phyloP scores from a whole-genome alignment of 2,329 filamentous ascomycete species.

The Berkeleyomyces basicola region DNA sequence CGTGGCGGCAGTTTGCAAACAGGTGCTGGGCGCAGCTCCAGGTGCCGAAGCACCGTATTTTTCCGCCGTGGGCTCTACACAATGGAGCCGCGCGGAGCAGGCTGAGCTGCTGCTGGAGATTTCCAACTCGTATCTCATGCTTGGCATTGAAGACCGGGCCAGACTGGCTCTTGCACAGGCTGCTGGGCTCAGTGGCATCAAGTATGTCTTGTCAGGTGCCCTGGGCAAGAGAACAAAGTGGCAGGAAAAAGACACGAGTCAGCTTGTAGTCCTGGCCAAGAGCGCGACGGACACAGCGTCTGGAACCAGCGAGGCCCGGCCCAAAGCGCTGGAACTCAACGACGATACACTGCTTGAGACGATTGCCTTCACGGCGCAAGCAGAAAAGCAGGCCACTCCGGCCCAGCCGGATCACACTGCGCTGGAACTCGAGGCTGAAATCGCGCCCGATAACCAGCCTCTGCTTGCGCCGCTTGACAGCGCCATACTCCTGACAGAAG shows the following conservation, averaged over 20 bases:
- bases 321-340: constrained; percentile 62
- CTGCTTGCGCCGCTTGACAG: constrained; percentile 71
- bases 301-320: constrained; percentile 22
- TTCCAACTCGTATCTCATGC: constrained; percentile 66
- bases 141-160: constrained; percentile 65
- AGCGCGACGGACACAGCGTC: constrained; percentile 31
- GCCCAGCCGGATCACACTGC: constrained; percentile 23
- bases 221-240: constrained; percentile 74
- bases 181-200: constrained; percentile 48
- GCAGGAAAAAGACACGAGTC: constrained; percentile 65
- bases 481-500: constrained; percentile 74
- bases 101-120: constrained; percentile 66
- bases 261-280: constrained; percentile 78
- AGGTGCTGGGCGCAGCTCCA: constrained; percentile 19
- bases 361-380: constrained; percentile 51
- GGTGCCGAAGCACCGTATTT: constrained; percentile 9
- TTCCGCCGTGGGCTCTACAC: constrained; percentile 16
- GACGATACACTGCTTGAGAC: constrained; percentile 85
- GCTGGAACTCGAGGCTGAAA: constrained; percentile 33
- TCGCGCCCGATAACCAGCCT: constrained; percentile 70
- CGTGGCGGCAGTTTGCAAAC: constrained; percentile 26
- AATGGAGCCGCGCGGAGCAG: constrained; percentile 33
- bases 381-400: constrained; percentile 25
- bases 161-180: constrained; percentile 54
- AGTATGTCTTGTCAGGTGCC: constrained; percentile 69